Conservation (phyloP, 768 basidiomycete species). For the Roridomyces roridus region DNA sequence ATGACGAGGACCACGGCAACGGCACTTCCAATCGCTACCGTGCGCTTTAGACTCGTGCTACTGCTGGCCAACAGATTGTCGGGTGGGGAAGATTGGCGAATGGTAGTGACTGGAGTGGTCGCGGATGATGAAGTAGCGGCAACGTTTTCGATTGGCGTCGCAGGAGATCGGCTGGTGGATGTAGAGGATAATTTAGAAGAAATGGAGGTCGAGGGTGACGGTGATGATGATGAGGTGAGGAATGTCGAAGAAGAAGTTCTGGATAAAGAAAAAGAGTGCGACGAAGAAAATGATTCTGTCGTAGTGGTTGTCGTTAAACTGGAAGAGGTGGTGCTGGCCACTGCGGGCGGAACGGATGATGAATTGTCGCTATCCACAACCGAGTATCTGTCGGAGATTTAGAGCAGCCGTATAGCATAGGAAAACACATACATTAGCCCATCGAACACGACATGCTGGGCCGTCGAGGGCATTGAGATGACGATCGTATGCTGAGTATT, state of each 20-base stretch:
- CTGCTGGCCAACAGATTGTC: background rate
- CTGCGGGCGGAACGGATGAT: background rate
- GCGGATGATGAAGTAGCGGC: background rate
- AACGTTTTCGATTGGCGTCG: background rate
- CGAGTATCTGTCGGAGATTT: background rate
- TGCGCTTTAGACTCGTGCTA: background rate
- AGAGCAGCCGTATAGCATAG: background rate
- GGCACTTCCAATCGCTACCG: background rate
- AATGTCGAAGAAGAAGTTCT: background rate
- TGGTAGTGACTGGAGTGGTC: background rate
- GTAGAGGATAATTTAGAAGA: background rate
- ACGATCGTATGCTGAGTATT: conserved; percentile 4
- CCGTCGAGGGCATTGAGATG: background rate
- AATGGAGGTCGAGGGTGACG: background rate
- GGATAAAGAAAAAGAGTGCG: background rate
- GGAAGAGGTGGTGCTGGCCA: background rate
- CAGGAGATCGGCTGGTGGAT: background rate
- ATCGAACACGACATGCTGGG: background rate
- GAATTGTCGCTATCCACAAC: background rate
- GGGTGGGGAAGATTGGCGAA: background rate
- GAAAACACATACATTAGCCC: conserved; percentile 8
- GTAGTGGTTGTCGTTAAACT: background rate
- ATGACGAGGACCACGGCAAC: background rate
- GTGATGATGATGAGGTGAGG: background rate
- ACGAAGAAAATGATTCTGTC: background rate